phyloP scores from a whole-genome alignment of 306 rosid genomes.

The Prunus kanzakura region DNA sequence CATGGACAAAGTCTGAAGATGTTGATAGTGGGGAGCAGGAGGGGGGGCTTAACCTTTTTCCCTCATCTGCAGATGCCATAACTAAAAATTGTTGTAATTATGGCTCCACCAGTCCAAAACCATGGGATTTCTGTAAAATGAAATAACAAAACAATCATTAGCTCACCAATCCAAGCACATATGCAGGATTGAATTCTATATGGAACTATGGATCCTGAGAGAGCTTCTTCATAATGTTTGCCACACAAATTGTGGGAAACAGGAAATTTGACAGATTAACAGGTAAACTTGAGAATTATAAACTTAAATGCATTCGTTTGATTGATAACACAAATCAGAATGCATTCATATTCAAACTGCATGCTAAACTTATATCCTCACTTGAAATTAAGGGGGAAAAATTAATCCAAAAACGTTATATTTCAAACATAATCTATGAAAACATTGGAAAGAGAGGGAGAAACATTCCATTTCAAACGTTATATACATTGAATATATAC shows the following conservation, averaged over 20 bases:
- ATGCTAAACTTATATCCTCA: not conserved
- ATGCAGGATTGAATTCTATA: not conserved
- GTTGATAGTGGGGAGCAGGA: constrained; percentile 5
- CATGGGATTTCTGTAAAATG: not conserved
- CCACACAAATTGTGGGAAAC: not conserved
- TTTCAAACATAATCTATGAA: not conserved
- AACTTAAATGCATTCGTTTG: not conserved
- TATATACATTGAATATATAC: not conserved
- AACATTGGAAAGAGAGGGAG: not conserved
- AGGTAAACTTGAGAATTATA: too few species aligned
- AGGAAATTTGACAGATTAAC: too few species aligned
- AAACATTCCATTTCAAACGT: too few species aligned
- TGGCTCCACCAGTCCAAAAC: constrained; percentile 17
- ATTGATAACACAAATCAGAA: not conserved
- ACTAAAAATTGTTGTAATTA: constrained; percentile 13
- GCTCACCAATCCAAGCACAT: not conserved
- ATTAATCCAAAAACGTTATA: not conserved
- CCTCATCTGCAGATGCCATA: constrained; percentile 30
- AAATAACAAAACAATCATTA: not conserved
- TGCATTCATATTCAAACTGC: not conserved
- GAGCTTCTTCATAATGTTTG: not conserved
- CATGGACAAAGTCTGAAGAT: constrained; percentile 16
- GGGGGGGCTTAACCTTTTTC: constrained; percentile 5
- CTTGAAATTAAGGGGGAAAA: not conserved
- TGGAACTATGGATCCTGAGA: not conserved